Evolutionary conservation across 805 yeast genomes (phyloP).

Genomic region (Saccharomycopsis selenospora): DNA sequence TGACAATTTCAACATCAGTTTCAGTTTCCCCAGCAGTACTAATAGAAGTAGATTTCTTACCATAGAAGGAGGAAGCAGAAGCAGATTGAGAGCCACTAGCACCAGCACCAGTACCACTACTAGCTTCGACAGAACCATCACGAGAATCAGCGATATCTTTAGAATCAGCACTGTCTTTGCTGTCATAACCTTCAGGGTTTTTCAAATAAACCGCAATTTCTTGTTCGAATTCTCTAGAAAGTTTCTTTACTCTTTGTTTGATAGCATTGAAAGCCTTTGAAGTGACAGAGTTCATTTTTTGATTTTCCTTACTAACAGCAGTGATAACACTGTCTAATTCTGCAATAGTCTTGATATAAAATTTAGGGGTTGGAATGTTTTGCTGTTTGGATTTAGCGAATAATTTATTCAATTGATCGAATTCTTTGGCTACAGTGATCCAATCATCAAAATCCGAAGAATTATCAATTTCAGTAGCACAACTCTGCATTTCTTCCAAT

Average conservation of each 20-base stretch:
- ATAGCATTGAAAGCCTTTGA: conserved; percentile 82
- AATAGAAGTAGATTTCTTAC: conserved; percentile 20
- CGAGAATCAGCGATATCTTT: conserved; percentile 26
- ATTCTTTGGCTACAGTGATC: conserved; percentile 65
- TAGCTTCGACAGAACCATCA: conserved; percentile 26
- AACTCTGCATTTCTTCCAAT: conserved; percentile 76
- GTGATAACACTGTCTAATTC: conserved; percentile 61
- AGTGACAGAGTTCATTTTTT: conserved; percentile 71
- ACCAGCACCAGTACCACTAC: conserved; percentile 31
- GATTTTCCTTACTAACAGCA: conserved; percentile 44
- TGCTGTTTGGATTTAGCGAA: conserved; percentile 70
- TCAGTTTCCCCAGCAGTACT: conserved; percentile 29
- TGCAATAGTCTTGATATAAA: conserved; percentile 60
- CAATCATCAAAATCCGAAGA: conserved; percentile 34
- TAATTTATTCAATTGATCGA: conserved; percentile 67
- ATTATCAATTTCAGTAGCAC: conserved; percentile 55
- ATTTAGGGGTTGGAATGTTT: conserved; percentile 63
- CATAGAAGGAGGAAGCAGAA: conserved; percentile 26
- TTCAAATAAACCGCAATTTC: conserved; percentile 54
- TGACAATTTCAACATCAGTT: conserved; percentile 51
- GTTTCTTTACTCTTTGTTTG: conserved; percentile 82
- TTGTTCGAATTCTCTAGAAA: conserved; percentile 57
- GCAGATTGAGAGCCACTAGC: conserved; percentile 25
- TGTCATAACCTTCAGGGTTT: conserved; percentile 69
- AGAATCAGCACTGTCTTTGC: conserved; percentile 34